These are phyloP conservation scores for Blastocystis sp. DNA, from an alignment of 352 stramenopile species.

Conservation along the genomic window DNA sequence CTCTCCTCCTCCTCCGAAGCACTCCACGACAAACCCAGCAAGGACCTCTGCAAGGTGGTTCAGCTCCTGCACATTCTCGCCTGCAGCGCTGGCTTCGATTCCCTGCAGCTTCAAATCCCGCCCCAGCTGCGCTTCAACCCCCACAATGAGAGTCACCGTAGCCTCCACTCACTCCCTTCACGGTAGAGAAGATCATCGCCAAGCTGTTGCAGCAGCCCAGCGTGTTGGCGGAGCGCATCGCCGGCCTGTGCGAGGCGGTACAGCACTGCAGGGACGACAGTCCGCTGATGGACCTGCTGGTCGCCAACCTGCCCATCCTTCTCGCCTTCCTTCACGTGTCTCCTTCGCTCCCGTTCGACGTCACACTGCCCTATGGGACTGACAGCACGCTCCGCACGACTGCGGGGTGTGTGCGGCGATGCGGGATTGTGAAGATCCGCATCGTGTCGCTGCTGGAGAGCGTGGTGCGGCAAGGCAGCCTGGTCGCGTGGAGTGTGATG, in stretches of 20 bases:
- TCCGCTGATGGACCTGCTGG: background rate
- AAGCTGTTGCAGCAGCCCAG: slow-evolving; percentile 34
- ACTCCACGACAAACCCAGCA: slow-evolving; percentile 11
- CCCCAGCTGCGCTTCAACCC: slow-evolving; percentile 21
- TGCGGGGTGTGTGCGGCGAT: background rate
- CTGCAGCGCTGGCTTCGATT: too few species aligned
- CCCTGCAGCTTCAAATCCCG: background rate
- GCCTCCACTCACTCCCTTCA: background rate
- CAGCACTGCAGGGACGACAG: background rate
- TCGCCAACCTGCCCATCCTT: background rate
- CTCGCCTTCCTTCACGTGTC: background rate
- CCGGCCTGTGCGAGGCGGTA: background rate
- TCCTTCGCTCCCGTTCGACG: background rate
- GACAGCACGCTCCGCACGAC: background rate
- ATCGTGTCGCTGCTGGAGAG: slow-evolving; percentile 14
- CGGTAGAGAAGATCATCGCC: slow-evolving; percentile 6
- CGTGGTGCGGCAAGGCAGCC: background rate
- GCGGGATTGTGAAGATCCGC: slow-evolving; percentile 28
- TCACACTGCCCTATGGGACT: background rate
- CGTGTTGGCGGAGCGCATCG: slow-evolving; percentile 7
- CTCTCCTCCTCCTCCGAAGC: background rate
- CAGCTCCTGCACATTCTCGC: slow-evolving; percentile 15
- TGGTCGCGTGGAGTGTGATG: background rate
- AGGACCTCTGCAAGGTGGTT: slow-evolving; percentile 12
- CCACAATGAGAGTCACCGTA: background rate